Evolutionary conservation across 768 basidiomycete genomes (phyloP).

Genomic region (Hygrophorus pudorinus): DNA sequence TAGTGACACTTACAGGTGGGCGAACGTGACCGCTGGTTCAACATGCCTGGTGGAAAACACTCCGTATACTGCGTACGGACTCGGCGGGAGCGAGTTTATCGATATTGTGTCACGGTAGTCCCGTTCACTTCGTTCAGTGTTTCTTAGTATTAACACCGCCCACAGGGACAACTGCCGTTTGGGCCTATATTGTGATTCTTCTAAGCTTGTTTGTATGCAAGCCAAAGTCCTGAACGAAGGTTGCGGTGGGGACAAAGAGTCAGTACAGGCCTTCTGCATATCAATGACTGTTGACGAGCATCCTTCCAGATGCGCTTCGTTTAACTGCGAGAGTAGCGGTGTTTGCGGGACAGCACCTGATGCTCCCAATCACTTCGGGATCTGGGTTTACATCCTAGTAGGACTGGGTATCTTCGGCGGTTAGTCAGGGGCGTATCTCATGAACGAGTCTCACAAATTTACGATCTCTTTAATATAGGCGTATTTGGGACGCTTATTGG

Average conservation of each 20-base stretch:
- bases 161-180: constrained; percentile 61
- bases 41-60: constrained; percentile 71
- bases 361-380: constrained; percentile 48
- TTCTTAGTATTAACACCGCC: not conserved
- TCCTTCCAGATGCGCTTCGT: constrained; percentile 52
- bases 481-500: constrained; percentile 63
- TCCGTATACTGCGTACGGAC: constrained; percentile 60
- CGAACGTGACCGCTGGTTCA: constrained; percentile 59
- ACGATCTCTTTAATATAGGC: constrained; percentile 31
- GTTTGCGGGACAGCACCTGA: constrained; percentile 56
- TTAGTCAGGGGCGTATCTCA: constrained; percentile 22
- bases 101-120: constrained; percentile 74
- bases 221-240: constrained; percentile 45
- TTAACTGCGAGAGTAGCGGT: constrained; percentile 56
- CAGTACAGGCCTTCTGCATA: constrained; percentile 10
- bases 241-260: constrained; percentile 49
- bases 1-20: constrained; percentile 42
- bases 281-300: not conserved
- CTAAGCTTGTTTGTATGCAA: constrained; percentile 43
- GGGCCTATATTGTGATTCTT: constrained; percentile 70
- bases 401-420: constrained; percentile 65
- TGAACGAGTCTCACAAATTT: not conserved
- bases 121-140: not conserved
- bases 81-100: constrained; percentile 46
- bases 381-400: constrained; percentile 66